phyloP scores from a whole-genome alignment of 2,329 filamentous ascomycete species.

The Ophiostoma quercus region DNA sequence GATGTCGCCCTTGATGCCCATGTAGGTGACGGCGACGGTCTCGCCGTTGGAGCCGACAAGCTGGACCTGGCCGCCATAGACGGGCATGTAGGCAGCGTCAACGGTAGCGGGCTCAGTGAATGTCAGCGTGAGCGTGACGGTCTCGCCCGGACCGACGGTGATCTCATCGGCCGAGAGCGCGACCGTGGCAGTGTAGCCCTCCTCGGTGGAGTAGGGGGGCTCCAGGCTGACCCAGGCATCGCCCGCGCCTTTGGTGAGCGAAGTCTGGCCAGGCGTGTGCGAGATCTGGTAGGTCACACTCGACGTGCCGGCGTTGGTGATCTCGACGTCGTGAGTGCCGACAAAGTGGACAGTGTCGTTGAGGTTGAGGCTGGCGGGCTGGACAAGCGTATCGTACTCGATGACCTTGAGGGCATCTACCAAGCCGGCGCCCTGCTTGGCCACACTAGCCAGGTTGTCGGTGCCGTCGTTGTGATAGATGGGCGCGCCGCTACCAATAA shows the following conservation, averaged over 20 bases:
- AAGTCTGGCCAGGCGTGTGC: slow-evolving; percentile 9
- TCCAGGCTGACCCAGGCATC: not conserved
- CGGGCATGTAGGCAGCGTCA: slow-evolving; percentile 31
- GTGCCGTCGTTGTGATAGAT: slow-evolving; percentile 13
- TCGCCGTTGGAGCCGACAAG: slow-evolving; percentile 35
- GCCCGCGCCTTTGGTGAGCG: not conserved
- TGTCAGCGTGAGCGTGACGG: not conserved
- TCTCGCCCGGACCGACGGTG: not conserved
- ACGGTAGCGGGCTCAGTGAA: not conserved
- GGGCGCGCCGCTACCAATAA: slow-evolving; percentile 13
- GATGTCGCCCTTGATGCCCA: slow-evolving; percentile 23
- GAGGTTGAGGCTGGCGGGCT: slow-evolving; percentile 21
- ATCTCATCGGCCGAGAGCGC: slow-evolving; percentile 1
- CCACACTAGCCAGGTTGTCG: slow-evolving; percentile 16
- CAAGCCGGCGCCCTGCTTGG: slow-evolving; percentile 23
- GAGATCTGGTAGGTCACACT: slow-evolving; percentile 20
- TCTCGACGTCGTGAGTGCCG: slow-evolving; percentile 16
- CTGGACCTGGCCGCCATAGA: slow-evolving; percentile 36
- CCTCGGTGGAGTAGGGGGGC: not conserved
- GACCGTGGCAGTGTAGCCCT: not conserved
- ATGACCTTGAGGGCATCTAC: slow-evolving; percentile 25
- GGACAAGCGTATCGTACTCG: slow-evolving; percentile 18
- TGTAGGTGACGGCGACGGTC: slow-evolving; percentile 34
- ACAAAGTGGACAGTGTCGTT: slow-evolving; percentile 25
- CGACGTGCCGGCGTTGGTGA: slow-evolving; percentile 18